Evolutionary conservation across 768 basidiomycete species (phyloP), one percentile per base, ranked within the genome.

Genomic region (Xanthoconium stramineum): DNA sequence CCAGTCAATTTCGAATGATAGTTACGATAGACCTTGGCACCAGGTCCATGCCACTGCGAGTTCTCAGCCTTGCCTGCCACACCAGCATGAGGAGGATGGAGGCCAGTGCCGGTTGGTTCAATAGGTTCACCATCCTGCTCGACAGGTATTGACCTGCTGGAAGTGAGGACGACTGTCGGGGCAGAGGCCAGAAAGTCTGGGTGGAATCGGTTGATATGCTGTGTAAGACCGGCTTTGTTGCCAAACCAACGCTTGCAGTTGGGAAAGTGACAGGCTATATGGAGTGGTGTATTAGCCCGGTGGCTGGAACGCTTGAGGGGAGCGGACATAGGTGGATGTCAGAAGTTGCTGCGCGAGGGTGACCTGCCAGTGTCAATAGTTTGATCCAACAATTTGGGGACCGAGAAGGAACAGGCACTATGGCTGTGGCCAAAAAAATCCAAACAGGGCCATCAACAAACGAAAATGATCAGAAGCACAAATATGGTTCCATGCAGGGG

Each of bases 1-100:
- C 49, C n/a, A 3, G 28, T 39, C 49, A 50, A 14, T 39, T 19
- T 38, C 0, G 28, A 4, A 30, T 50, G 49, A 19, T 50, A 59
- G n/a, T 61, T 61, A 15, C 13, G 19, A 20, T 59, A 59, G 13
- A 57, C n/a, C 19, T 50, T 46, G 15, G 5, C 6, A 2, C 13
- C 24, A 3, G 29, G 30, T 3, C 50, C 24, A 24, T 50, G 44
- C 36, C 43, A 56, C 24, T 11, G 19, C 2, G 7, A 20, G 20
- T 36, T 15, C 2, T 7, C 15, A 9, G 4, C 20, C 9, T 49
- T 15, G 10, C 15, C 15, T 37, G n/a, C 45, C 5, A 13, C 7
- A 6, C 20, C 35, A n/a, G 47, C 15, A 3, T 37, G 20, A 37
- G 17, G 20, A 17, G 24, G 15, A 24, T 13, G 33, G 19, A 17